These are phyloP conservation scores for Pisolithus thermaeus DNA, from an alignment of 1,284 basidiomycete genomes.

Conservation along the genomic window DNA sequence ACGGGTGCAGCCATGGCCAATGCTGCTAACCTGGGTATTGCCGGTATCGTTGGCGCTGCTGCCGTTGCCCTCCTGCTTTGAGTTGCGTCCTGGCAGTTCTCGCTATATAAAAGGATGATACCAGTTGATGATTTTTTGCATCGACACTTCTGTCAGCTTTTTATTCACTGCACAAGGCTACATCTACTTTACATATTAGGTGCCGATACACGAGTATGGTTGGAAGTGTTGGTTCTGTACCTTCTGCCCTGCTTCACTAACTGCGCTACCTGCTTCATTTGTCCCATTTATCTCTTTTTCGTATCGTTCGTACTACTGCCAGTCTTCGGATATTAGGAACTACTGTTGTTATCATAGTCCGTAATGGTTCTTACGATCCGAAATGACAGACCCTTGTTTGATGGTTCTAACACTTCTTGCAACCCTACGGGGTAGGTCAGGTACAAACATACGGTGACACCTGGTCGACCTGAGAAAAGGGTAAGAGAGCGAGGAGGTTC, in stretches of 20 bases:
- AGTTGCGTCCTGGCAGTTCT: neutral
- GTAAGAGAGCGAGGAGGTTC: no score
- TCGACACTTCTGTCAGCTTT: slow-evolving; percentile 11
- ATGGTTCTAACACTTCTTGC: neutral
- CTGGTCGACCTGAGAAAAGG: no score
- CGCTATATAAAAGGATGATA: slow-evolving; percentile 14
- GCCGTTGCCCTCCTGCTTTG: slow-evolving; percentile 38
- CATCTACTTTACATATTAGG: slow-evolving; percentile 11
- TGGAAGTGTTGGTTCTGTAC: slow-evolving; percentile 2
- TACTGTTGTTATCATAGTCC: slow-evolving; percentile 13
- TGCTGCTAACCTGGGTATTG: slow-evolving; percentile 33
- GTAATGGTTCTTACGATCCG: slow-evolving; percentile 9
- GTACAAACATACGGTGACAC: no score
- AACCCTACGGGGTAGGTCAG: no score
- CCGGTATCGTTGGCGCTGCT: slow-evolving; percentile 42
- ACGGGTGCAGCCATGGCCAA: slow-evolving; percentile 28
- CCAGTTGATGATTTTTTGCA: slow-evolving; percentile 12
- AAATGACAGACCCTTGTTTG: slow-evolving; percentile 1
- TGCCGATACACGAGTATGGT: slow-evolving; percentile 1
- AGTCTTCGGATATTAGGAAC: slow-evolving; percentile 10
- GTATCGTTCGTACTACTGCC: neutral
- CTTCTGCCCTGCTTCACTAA: slow-evolving; percentile 1
- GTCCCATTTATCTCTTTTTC: neutral
- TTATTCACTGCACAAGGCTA: neutral
- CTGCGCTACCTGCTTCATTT: slow-evolving; percentile 3